These are phyloP conservation scores for Candida hispaniensis DNA, from an alignment of 805 yeast genomes.

Conservation along the genomic window DNA sequence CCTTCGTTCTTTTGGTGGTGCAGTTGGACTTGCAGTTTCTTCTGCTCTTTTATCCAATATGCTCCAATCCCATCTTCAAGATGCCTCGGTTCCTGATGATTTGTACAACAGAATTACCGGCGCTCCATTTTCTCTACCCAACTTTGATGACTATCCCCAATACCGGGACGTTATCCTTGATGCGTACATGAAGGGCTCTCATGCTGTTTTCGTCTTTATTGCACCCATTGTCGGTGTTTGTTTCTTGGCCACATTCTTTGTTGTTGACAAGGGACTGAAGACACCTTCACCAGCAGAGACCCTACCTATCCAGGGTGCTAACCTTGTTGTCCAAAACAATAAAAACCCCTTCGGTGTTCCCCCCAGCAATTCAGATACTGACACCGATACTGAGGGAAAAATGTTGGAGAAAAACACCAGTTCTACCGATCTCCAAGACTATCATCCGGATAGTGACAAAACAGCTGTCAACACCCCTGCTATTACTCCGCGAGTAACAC, in stretches of 20 bases:
- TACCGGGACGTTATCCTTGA: conserved; percentile 17
- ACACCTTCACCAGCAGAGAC: conserved; percentile 2
- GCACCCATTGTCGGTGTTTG: conserved; percentile 17
- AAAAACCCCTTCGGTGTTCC: conserved; percentile 3
- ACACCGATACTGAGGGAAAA: background rate
- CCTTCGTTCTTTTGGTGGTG: conserved; percentile 50
- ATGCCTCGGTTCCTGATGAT: conserved; percentile 10
- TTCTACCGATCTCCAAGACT: background rate
- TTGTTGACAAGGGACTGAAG: conserved; percentile 18
- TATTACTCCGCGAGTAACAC: conserved; percentile 10
- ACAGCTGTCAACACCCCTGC: conserved; percentile 15
- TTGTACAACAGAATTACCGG: conserved; percentile 14
- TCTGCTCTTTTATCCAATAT: conserved; percentile 22
- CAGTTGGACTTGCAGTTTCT: conserved; percentile 43
- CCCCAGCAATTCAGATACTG: background rate
- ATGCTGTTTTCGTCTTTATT: conserved; percentile 18
- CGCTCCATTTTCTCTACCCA: conserved; percentile 18
- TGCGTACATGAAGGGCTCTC: conserved; percentile 19
- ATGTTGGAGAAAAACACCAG: conserved; percentile 6
- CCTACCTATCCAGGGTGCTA: background rate
- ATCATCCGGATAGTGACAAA: conserved; percentile 4
- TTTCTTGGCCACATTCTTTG: conserved; percentile 17
- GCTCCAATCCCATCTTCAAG: conserved; percentile 16
- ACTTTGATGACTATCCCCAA: conserved; percentile 11
- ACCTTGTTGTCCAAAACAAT: background rate